Conservation (phyloP, 225 moss, liverwort and hornwort species). For the Pleurozium schreberi region DNA sequence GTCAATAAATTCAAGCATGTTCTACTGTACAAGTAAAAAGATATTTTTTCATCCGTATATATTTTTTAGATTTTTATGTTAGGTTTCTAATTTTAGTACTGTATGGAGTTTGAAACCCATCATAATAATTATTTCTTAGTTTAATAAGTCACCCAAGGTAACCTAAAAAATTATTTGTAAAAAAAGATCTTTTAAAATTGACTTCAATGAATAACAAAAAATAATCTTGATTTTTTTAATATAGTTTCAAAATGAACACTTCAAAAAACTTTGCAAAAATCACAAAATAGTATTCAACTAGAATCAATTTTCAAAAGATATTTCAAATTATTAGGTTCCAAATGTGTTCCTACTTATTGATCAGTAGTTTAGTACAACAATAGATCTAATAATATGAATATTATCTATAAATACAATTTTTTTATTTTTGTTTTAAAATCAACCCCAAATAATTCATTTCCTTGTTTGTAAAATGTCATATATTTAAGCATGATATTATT, state of each 20-base stretch:
- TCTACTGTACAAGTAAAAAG: neutral
- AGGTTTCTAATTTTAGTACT: neutral
- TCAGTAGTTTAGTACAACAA: too few species aligned
- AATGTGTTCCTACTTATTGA: neutral
- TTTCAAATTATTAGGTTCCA: neutral
- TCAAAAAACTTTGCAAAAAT: neutral
- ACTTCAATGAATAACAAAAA: neutral
- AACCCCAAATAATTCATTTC: neutral
- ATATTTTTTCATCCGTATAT: neutral
- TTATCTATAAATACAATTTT: neutral
- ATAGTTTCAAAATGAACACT: too few species aligned
- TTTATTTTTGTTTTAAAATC: neutral
- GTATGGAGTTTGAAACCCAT: neutral
- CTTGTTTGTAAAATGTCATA: neutral
- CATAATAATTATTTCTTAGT: neutral
- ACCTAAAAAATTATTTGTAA: fast-evolving
- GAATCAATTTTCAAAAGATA: neutral
- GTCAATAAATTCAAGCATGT: neutral
- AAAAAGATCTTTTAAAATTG: neutral
- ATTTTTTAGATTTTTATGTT: neutral
- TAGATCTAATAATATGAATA: neutral
- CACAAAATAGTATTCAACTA: too few species aligned
- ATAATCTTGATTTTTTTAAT: fast-evolving
- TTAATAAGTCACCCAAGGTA: neutral
- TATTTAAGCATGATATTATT: too few species aligned